Conservation (phyloP, 129 eudicot species). For the Flaveria brownii region DNA sequence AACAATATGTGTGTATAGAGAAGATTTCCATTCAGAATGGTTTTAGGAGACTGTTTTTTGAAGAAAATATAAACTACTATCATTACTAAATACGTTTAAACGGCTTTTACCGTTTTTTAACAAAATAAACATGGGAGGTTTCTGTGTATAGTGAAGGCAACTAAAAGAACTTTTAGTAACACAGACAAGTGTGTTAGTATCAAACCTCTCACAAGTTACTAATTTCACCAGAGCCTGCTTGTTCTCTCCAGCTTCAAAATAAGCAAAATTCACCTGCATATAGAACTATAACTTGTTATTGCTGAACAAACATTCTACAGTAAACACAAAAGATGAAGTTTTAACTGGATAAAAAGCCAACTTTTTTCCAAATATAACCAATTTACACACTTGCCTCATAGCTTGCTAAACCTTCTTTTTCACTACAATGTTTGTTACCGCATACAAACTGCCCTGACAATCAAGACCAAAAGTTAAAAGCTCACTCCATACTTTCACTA, state of each 20-base stretch:
- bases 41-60: too few relatives aligned
- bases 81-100: too few relatives aligned
- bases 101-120: too few relatives aligned
- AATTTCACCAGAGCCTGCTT: conserved; percentile 95
- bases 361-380: not conserved
- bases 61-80: too few relatives aligned
- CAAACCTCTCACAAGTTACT: conserved; percentile 82
- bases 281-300: conserved; percentile 13
- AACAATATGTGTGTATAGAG: too few relatives aligned
- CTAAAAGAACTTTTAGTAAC: not conserved
- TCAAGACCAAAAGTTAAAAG: conserved; percentile 32
- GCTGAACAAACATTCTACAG: not conserved
- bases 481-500: conserved; percentile 10
- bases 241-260: conserved; percentile 91
- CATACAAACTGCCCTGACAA: conserved; percentile 97
- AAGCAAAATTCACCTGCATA: conserved; percentile 84
- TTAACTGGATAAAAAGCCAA: conserved; percentile 2
- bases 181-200: conserved; percentile 2
- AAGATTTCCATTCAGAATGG: too few relatives aligned
- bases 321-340: not conserved
- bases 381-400: conserved; percentile 67
- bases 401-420: conserved; percentile 76
- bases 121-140: not conserved
- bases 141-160: not conserved
- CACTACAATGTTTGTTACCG: conserved; percentile 93